These are phyloP conservation scores for Lactarius hengduanensis DNA, from an alignment of 768 basidiomycete species.

Conservation along the genomic window DNA sequence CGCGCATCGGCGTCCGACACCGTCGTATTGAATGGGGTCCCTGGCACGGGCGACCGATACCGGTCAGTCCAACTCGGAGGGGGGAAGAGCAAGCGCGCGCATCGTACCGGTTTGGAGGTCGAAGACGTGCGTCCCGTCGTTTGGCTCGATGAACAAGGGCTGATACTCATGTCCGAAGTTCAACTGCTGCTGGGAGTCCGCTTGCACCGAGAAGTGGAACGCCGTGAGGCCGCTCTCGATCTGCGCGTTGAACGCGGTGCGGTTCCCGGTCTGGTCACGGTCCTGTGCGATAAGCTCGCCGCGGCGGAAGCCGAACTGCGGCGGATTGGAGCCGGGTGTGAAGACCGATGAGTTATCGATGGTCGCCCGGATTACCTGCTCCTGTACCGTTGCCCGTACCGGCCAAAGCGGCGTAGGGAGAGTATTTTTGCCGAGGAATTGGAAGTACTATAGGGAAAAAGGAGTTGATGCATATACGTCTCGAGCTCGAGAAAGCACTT, in stretches of 20 bases:
- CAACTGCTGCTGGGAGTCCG: slow-evolving; percentile 43
- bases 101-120: slow-evolving; percentile 41
- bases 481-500: slow-evolving; percentile 28
- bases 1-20: slow-evolving; percentile 46
- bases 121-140: slow-evolving; percentile 59
- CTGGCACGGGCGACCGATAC: slow-evolving; percentile 32
- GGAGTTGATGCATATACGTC: neutral
- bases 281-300: slow-evolving; percentile 60
- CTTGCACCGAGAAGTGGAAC: slow-evolving; percentile 51
- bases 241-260: slow-evolving; percentile 36
- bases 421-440: slow-evolving; percentile 40
- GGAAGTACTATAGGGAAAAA: slow-evolving; percentile 41
- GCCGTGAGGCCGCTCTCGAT: slow-evolving; percentile 46
- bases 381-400: slow-evolving; percentile 38
- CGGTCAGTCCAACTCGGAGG: neutral
- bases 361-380: slow-evolving; percentile 51
- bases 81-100: neutral
- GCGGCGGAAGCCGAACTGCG: slow-evolving; percentile 57
- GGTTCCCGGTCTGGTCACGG: slow-evolving; percentile 38
- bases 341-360: slow-evolving; percentile 62
- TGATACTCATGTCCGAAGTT: slow-evolving; percentile 62
- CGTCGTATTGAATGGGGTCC: slow-evolving; percentile 57
- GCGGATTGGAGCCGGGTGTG: slow-evolving; percentile 46
- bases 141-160: slow-evolving; percentile 60
- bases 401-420: slow-evolving; percentile 53